Evolutionary conservation across 148 eudicot species (phyloP), one percentile per base, ranked within the genome.

Genomic region (Fagopyrum esculentum): DNA sequence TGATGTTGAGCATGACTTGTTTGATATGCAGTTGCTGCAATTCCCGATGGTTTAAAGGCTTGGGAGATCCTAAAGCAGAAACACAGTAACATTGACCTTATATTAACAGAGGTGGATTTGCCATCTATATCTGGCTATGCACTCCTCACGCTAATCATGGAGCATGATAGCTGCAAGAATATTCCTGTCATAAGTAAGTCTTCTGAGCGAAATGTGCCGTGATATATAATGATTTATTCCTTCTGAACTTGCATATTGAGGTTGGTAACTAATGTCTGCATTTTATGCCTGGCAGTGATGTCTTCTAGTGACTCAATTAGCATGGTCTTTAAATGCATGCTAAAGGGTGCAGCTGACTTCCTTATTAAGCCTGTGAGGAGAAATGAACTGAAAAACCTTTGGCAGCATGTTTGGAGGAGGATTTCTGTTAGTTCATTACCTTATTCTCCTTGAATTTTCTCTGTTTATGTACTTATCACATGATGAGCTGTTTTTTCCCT

Each of bases 321-420:
- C 73, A 74, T 78, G 80, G 91, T 86, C 57, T 79, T 86, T 69
- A 88, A 82, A 77, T 88, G 91, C 78, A 75, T 86, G 77, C 80
- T 82, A 54, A 88, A 84, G 81, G 89, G 91, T 66, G 89, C 91
- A 9, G 89, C 87, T 60, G 91, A 88, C 74, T 88, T 86, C 80
- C 87, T 88, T 45, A 82, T 84, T 71, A 88, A 88, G 77, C 91
- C 91, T 52, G 85, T 88, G 75, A 80, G 89, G 73, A 86, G 81
- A 82, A 88, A 88, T 71, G 91, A 88, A 74, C 84, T 88, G 59
- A 88, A 88, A 78, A 88, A 88, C 68, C 85, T 88, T 61, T 88
- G 91, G 91, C 91, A 86, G 75, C 91, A 88, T 77, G 86, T 88
- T 43, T 88, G 91, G 91, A 86, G 78, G 77, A 81, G 84, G 79